Base-by-base conservation (phyloP, 257 asterid species). In the Solanum virginianum region DNA sequence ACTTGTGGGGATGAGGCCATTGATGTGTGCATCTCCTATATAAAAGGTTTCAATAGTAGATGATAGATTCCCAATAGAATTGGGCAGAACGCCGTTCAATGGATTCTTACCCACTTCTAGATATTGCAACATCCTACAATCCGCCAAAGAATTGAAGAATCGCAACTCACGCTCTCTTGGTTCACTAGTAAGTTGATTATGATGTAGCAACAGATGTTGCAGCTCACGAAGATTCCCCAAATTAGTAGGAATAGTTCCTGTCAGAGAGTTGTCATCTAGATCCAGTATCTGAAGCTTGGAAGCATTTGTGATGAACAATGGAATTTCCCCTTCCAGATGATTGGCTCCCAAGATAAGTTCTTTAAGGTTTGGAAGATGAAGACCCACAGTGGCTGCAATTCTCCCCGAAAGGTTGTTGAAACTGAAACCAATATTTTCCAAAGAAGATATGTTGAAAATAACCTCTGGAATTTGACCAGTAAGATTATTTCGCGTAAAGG, bases 361-460 rank as follows among this genome's bases (percentile, higher is more conserved):
- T 53, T 24, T 59, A 17, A 90, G 88, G 56, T 86, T 88, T 0
- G 89, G 90, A 65, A 90, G 91, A 10, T 20, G 60, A 69, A 85
- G 86, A 22, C 89, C 86, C 2, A 66, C 41, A 8, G 84, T 88
- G 2, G 80, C 16, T 14, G 89, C 89, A 56, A 86, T 17, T 17
- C 14, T 43, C 22, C 92, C 91, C 0, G 88, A 60, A 39, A 90
- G 84, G 26, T 16, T 66, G 41, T 84, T 90, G 20, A 17, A 81
- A 1, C 69, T 45, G 86, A 88, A 70, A 20, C 72, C 88, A 11
- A 88, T 53, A 18, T 16, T 10, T 49, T 63, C 74, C 74, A 88
- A 36, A 9, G 86, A 83, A 15, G 91, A 90, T 4, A 88, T 43
- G 85, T 90, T 90, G 84, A 88, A 90, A 66, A 90, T 88, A 39